Base-by-base conservation (phyloP, 805 yeast genomes). In the Metschnikowia proteae region DNA sequence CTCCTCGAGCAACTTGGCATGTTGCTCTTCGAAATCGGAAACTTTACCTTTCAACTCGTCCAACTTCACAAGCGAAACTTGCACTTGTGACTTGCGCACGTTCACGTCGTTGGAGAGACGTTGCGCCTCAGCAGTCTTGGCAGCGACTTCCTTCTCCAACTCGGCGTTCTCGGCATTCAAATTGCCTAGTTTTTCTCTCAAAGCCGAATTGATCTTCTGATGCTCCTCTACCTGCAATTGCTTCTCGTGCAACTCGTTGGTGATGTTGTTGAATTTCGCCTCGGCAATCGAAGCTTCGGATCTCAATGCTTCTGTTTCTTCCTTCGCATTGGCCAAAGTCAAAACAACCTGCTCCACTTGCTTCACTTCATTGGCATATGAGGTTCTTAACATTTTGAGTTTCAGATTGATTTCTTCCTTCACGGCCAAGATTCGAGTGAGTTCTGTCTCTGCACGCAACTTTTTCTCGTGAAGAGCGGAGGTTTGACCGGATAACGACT, bases 301-400 rank as follows among this genome's bases (percentile, higher is more conserved):
- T 57, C 85, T 74, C 55, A 90, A 70, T 36, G 80, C 76, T 48
- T 83, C 89, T 5, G 84, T 77, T 60, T 90, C 96, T 46, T 73
- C 75, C 40, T 76, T 80, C 0, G 90, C 79, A 6, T 75, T 67
- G n/a, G 68, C 65, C 55, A 89, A 73, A 35, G 78, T 75, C 9
- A 75, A 65, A 64, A 90, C 92, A 36, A 88, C 86, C 52, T 83
- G 81, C 51, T 81, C 81, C 28, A 86, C 89, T 62, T 84, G 88
- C 53, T 80, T 75, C 5, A 84, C 86, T 63, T 92, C 97, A 49
- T 79, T 79, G 34, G 89, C 91, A 61, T 90, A 90, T 6, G 86
- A 79, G 0, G 80, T 71, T 57, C 88, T 79, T 58, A 91, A 74
- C 49, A 76, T 78, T 26, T 75, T 66, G 54, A 94, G 75, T 67